Evolutionary conservation across 2,329 filamentous ascomycete species (phyloP).

Genomic region (Ceratocystiopsis sp.): DNA sequence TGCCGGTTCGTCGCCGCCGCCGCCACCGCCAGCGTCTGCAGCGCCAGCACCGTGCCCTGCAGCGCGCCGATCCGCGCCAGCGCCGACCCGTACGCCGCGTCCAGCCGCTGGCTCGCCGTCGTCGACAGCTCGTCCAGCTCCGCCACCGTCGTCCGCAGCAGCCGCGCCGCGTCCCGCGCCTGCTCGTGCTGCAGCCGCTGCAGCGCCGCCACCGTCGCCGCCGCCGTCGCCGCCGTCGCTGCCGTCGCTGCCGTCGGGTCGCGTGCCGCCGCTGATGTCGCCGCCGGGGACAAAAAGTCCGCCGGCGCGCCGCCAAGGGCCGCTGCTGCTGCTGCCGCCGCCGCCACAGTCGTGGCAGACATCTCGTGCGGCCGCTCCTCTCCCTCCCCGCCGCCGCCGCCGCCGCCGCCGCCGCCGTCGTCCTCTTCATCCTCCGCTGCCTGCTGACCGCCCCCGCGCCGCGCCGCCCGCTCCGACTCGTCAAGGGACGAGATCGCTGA

Average conservation of each 20-base stretch:
- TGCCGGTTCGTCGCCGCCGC: slow-evolving; percentile 38
- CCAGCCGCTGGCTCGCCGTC: slow-evolving; percentile 45
- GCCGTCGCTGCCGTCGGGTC: no score
- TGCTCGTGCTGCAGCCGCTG: slow-evolving; percentile 4
- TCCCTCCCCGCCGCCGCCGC: no score
- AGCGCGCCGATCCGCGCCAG: slow-evolving; percentile 50
- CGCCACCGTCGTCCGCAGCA: slow-evolving; percentile 4
- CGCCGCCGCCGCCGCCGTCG: no score
- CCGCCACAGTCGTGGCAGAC: no score
- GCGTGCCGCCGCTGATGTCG: background rate
- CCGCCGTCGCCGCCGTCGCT: background rate
- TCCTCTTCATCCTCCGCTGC: no score
- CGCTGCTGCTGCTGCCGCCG: no score
- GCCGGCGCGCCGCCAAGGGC: no score
- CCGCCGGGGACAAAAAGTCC: no score
- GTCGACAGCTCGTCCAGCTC: slow-evolving; percentile 24
- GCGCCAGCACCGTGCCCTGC: slow-evolving; percentile 43
- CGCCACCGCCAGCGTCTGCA: slow-evolving; percentile 49
- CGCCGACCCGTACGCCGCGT: slow-evolving; percentile 58
- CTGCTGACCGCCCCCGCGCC: no score
- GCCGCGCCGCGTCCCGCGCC: slow-evolving; percentile 2
- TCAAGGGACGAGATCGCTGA: no score
- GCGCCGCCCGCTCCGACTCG: no score
- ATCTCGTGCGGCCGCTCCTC: no score
- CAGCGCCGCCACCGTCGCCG: slow-evolving; percentile 9